Evolutionary conservation across 2,329 filamentous ascomycete species (phyloP).

Genomic region (Zymoseptoria pseudotritici): DNA sequence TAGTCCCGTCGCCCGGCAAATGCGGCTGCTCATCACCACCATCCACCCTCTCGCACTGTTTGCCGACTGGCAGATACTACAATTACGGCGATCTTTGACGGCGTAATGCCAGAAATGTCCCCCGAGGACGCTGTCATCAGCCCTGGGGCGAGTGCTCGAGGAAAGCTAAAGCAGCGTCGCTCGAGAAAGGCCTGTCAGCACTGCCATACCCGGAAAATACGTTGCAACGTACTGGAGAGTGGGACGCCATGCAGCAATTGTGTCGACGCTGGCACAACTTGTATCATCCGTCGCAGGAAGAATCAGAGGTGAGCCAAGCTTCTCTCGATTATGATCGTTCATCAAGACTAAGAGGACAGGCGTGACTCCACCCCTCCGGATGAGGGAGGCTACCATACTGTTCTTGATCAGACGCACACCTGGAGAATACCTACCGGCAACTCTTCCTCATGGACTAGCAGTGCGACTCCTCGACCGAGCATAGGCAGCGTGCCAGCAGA

Average conservation of each 20-base stretch:
- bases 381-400: conserved; percentile 6
- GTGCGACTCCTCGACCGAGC: background rate
- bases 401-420: conserved; percentile 16
- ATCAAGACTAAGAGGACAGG: conserved; percentile 2
- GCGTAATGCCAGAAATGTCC: background rate
- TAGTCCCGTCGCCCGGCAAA: background rate
- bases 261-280: background rate
- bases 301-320: background rate
- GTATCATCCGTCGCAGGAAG: background rate
- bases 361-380: conserved; percentile 16
- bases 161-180: conserved; percentile 1
- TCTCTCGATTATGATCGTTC: background rate
- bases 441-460: conserved; percentile 8
- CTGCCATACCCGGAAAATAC: conserved; percentile 1
- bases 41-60: background rate
- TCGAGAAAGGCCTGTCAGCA: conserved; percentile 1
- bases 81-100: background rate
- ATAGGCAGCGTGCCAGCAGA: background rate
- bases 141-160: conserved; percentile 2
- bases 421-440: conserved; percentile 11
- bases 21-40: background rate
- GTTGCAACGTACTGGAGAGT: conserved; percentile 1
- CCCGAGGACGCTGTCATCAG: conserved; percentile 4
- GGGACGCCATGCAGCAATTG: background rate
- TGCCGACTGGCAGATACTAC: background rate